phyloP scores from a whole-genome alignment of 768 basidiomycete genomes.

The Lyophyllum shimeji region DNA sequence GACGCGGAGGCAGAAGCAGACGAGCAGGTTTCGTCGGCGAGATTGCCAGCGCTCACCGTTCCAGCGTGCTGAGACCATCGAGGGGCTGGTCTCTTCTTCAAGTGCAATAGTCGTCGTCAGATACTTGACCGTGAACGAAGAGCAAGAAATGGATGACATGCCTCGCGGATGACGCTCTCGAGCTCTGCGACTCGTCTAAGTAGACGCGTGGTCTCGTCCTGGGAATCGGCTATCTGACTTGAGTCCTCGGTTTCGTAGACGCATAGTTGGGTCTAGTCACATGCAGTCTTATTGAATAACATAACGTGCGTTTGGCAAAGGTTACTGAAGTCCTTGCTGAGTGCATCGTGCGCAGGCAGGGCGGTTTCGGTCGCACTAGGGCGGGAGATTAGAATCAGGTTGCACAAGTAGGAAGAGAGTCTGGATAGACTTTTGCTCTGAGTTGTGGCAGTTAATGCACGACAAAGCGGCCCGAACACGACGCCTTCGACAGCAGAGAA shows the following conservation, averaged over 20 bases:
- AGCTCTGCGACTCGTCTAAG: constrained; percentile 78
- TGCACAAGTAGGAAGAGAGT: background rate
- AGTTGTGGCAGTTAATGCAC: constrained; percentile 71
- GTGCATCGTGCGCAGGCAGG: constrained; percentile 51
- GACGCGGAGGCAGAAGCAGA: constrained; percentile 30
- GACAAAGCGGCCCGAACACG: constrained; percentile 75
- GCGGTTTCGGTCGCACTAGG: constrained; percentile 47
- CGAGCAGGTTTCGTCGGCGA: no score
- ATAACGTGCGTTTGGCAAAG: no score
- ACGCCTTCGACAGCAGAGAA: constrained; percentile 32
- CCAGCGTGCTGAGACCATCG: constrained; percentile 18
- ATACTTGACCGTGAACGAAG: background rate
- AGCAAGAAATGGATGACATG: constrained; percentile 22
- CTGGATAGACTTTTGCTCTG: constrained; percentile 65
- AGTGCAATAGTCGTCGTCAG: constrained; percentile 29
- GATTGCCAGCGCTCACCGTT: no score
- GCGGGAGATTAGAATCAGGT: constrained; percentile 12
- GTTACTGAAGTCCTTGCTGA: constrained; percentile 48
- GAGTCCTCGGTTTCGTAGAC: constrained; percentile 85
- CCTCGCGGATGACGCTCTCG: constrained; percentile 83
- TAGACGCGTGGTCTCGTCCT: constrained; percentile 65
- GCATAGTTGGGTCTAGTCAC: constrained; percentile 68
- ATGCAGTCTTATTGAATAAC: no score
- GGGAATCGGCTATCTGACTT: constrained; percentile 48
- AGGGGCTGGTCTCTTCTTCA: constrained; percentile 35